Percentiles rank a stretch among this genome's conserved stretches.
Conservation (phyloP, 148 eudicot genomes). For the Chenopodium berlandieri region DNA sequence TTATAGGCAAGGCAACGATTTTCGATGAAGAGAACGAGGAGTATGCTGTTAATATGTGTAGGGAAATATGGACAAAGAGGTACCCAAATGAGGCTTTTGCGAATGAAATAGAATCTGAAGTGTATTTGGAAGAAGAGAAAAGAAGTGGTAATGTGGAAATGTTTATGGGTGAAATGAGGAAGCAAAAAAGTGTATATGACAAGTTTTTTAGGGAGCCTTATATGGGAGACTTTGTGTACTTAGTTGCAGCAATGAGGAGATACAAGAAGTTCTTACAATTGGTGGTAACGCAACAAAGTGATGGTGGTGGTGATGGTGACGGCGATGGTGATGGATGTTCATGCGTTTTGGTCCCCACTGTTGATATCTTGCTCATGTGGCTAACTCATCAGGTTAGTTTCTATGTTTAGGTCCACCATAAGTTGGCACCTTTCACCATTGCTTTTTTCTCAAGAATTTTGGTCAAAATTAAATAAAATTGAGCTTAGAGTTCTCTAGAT, state of each 20-base stretch:
- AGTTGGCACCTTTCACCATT: background rate
- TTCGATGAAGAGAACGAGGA: conserved; percentile 82
- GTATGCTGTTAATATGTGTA: conserved; percentile 67
- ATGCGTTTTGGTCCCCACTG: conserved; percentile 52
- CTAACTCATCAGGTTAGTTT: conserved; percentile 65
- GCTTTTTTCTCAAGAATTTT: background rate
- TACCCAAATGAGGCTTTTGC: conserved; percentile 83
- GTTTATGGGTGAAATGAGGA: conserved; percentile 37
- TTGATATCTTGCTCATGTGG: conserved; percentile 71
- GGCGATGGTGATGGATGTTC: conserved; percentile 25
- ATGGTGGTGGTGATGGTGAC: conserved; percentile 21
- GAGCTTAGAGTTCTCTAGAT: background rate
- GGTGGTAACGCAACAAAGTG: conserved; percentile 28
- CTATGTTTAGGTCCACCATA: background rate
- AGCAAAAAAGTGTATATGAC: conserved; percentile 41
- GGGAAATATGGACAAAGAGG: conserved; percentile 61
- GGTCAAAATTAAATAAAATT: background rate
- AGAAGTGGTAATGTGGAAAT: background rate
- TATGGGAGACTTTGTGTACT: conserved; percentile 52
- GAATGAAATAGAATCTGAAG: conserved; percentile 43
- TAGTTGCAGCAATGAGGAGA: conserved; percentile 60
- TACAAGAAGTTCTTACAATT: conserved; percentile 52
- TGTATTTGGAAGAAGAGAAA: conserved; percentile 4
- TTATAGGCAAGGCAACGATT: conserved; percentile 72
- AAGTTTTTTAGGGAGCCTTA: conserved; percentile 46